A percentile compares a stretch with the other conserved stretches of the same genome.
phyloP scores from a whole-genome alignment of 257 asterid species.

The Nicotiana attenuata region DNA sequence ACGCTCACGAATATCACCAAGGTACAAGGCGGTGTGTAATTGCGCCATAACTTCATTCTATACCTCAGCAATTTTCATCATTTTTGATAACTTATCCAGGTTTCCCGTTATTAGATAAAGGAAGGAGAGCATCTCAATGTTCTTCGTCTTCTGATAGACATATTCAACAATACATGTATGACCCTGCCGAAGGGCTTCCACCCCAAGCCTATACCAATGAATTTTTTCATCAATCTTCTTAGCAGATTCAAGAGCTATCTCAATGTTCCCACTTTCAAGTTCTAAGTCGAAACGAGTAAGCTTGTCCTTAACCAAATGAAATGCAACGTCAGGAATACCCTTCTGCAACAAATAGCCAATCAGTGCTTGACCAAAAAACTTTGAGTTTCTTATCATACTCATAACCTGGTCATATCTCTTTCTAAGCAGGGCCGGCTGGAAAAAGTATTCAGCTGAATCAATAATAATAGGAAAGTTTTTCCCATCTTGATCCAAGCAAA shows the following conservation, averaged over 20 bases:
- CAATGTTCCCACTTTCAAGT: slow-evolving; percentile 90
- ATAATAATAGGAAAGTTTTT: slow-evolving; percentile 82
- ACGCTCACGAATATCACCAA: slow-evolving; percentile 81
- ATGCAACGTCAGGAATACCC: slow-evolving; percentile 97
- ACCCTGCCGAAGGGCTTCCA: slow-evolving; percentile 98
- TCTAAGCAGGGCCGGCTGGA: slow-evolving; percentile 66
- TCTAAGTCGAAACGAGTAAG: slow-evolving; percentile 83
- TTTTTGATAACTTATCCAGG: slow-evolving; percentile 19
- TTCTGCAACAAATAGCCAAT: slow-evolving; percentile 96
- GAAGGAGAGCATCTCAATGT: slow-evolving; percentile 83
- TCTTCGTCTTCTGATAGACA: slow-evolving; percentile 87
- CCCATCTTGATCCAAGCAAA: slow-evolving; percentile 97
- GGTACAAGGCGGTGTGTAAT: slow-evolving; percentile 82
- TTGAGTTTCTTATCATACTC: slow-evolving; percentile 90
- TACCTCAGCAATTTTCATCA: slow-evolving; percentile 87
- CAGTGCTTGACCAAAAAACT: slow-evolving; percentile 98
- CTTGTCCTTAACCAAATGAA: slow-evolving; percentile 95
- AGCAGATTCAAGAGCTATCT: slow-evolving; percentile 86
- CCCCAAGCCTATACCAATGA: slow-evolving; percentile 89
- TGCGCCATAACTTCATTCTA: slow-evolving; percentile 94
- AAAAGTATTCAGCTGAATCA: slow-evolving; percentile 84
- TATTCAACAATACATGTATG: slow-evolving; percentile 91
- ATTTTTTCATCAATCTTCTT: slow-evolving; percentile 85
- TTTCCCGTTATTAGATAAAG: slow-evolving; percentile 83
- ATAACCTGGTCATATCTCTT: slow-evolving; percentile 89